phyloP scores from a whole-genome alignment of 148 eudicot species.

The Pharnaceum exiguum region DNA sequence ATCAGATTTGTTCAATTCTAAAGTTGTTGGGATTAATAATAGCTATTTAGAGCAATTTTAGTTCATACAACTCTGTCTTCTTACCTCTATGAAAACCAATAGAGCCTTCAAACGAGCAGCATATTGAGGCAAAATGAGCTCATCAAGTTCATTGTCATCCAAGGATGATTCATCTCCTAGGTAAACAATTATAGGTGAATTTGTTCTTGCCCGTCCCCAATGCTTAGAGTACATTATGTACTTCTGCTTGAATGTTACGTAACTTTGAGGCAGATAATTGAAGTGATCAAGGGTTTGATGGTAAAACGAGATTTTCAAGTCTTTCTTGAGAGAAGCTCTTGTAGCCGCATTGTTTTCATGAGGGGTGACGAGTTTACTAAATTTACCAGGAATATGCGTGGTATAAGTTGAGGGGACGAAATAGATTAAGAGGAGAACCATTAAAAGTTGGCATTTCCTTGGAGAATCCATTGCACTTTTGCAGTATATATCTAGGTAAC shows the following conservation, averaged over 20 bases:
- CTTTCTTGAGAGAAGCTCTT: neutral
- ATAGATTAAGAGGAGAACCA: too few species aligned
- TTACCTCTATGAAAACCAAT: slow-evolving; percentile 23
- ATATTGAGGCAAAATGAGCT: slow-evolving; percentile 12
- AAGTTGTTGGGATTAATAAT: too few species aligned
- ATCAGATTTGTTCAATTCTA: too few species aligned
- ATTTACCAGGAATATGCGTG: too few species aligned
- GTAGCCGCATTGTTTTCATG: too few species aligned
- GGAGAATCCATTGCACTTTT: too few species aligned
- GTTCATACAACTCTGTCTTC: too few species aligned
- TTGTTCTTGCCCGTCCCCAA: slow-evolving; percentile 23
- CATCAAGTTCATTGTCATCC: neutral
- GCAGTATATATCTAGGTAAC: too few species aligned
- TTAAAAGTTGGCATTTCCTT: too few species aligned
- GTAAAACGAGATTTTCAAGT: slow-evolving; percentile 6
- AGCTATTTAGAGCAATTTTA: neutral
- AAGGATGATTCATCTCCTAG: slow-evolving; percentile 24
- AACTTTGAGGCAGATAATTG: slow-evolving; percentile 24
- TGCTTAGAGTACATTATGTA: slow-evolving; percentile 13
- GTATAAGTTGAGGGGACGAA: too few species aligned
- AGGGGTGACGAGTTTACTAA: too few species aligned
- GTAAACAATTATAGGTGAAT: slow-evolving; percentile 19
- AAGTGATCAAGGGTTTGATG: slow-evolving; percentile 27
- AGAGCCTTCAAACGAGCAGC: slow-evolving; percentile 17
- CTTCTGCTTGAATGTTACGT: slow-evolving; percentile 19